These are phyloP conservation scores for Purpureocillium lavendulum DNA, from an alignment of 2,329 filamentous ascomycete species.

Conservation along the genomic window DNA sequence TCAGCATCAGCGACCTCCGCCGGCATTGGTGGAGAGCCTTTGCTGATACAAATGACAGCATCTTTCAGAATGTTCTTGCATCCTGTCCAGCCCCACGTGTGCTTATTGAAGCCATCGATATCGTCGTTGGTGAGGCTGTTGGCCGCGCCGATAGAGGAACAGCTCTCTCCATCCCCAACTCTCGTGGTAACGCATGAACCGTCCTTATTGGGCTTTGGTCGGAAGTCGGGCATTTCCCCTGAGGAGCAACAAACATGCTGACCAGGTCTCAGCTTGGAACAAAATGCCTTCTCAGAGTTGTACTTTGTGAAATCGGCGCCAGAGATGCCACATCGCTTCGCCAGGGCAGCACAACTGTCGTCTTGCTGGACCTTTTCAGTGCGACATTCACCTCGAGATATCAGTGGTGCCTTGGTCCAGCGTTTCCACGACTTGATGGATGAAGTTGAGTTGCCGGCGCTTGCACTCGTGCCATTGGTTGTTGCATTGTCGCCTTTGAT, in stretches of 20 bases:
- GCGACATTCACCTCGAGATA: no score
- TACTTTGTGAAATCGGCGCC: conserved; percentile 26
- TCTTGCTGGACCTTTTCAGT: conserved; percentile 8
- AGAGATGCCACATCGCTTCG: conserved; percentile 28
- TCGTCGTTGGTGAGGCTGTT: conserved; percentile 10
- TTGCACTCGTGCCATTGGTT: no score
- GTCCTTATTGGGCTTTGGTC: conserved; percentile 23
- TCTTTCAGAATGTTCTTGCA: conserved; percentile 9
- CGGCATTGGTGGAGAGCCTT: conserved; percentile 13
- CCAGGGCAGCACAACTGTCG: conserved; percentile 28
- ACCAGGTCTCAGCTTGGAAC: conserved; percentile 12
- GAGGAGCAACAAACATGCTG: conserved; percentile 27
- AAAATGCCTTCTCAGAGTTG: conserved; percentile 20
- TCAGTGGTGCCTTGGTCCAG: no score
- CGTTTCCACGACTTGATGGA: no score
- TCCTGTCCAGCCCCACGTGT: conserved; percentile 15
- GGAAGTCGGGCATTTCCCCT: conserved; percentile 23
- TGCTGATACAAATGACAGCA: conserved; percentile 12
- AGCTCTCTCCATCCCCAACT: conserved; percentile 22
- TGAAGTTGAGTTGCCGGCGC: no score
- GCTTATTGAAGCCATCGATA: conserved; percentile 16
- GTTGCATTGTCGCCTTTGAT: no score
- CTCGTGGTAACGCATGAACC: conserved; percentile 25
- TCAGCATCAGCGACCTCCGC: conserved; percentile 9
- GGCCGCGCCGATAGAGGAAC: conserved; percentile 18